Conservation (phyloP, 2,329 filamentous ascomycete genomes). For the Epichloe elymi region DNA sequence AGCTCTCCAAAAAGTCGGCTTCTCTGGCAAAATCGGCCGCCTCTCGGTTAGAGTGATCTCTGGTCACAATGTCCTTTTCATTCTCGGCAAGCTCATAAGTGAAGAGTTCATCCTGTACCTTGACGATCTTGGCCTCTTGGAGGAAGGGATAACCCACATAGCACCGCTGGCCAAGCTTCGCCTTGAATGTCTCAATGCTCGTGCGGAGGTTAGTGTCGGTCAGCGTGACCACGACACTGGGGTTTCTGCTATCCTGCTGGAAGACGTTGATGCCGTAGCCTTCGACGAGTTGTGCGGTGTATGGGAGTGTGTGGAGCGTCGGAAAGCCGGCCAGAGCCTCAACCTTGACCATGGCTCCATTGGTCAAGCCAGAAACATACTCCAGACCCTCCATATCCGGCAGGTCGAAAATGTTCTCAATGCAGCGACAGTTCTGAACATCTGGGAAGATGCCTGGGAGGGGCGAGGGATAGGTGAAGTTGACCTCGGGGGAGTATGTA, state of each 20-base stretch:
- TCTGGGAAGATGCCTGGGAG: conserved; percentile 84
- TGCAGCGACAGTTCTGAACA: conserved; percentile 71
- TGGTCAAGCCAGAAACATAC: conserved; percentile 69
- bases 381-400: conserved; percentile 85
- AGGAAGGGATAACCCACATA: conserved; percentile 92
- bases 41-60: conserved; percentile 60
- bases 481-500: conserved; percentile 65
- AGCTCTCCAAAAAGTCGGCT: conserved; percentile 67
- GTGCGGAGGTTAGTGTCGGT: conserved; percentile 59
- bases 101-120: conserved; percentile 87
- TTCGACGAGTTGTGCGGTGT: conserved; percentile 55
- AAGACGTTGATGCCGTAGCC: conserved; percentile 90
- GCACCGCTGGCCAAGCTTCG: conserved; percentile 71
- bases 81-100: conserved; percentile 63
- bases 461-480: conserved; percentile 79
- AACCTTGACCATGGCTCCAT: conserved; percentile 69
- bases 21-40: conserved; percentile 78
- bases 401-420: conserved; percentile 93
- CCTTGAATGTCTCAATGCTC: conserved; percentile 58
- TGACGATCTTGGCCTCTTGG: conserved; percentile 80
- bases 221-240: conserved; percentile 87
- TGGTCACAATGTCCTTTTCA: conserved; percentile 50
- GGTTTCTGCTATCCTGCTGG: conserved; percentile 88
- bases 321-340: conserved; percentile 89
- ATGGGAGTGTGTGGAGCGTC: conserved; percentile 72